Base-by-base conservation (phyloP, 768 basidiomycete species). In the Ramaria sp. region DNA sequence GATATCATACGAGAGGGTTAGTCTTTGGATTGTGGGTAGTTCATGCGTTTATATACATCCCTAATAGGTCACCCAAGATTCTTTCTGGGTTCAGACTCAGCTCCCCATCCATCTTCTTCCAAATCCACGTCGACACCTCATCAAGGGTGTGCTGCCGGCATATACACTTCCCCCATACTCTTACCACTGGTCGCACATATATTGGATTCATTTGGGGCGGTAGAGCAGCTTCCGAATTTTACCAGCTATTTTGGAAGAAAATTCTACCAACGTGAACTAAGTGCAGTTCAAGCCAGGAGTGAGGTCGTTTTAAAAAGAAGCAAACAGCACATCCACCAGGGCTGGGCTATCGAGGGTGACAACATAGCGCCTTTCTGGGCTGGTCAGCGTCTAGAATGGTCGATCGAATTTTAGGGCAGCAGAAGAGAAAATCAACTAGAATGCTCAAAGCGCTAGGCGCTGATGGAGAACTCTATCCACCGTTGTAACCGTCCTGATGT, bases 71-170 rank as follows among this genome's bases (percentile, higher is more conserved):
- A 95, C 67, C 85, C 91, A 3, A 83, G 88, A 47, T 99, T 99
- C 70, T 99, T 99, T 79, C 75, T 99, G 53, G 96, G 96, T 18
- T 94, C 90, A 16, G 96, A 99, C 69, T 92, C 88, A 27, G 96
- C 96, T 1, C 96, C 96, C 38, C 96, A 99, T 67, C 83, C 87
- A 4, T 75, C 76, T 28, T 65, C 72, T 27, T 71, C 75, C 51
- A 85, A 92, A 67, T 77, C 85, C 3, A 81, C 78, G 16, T 79
- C 87, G 57, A 78, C 82, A 4, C 84, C 88, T 6, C 69, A 69
- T 18, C 75, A 81, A 30, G 73, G 81, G 16, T 99, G 96, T 67
- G 94, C 96, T 1, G 96, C 96, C 9, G 96, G 96, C 0, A 82
- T 98, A 50, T 98, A 98, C 67, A 98, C 96, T 1, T 90, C 88